Evolutionary conservation across 2,329 filamentous ascomycete genomes (phyloP).

Genomic region (Conoideocrella luteorostrata): DNA sequence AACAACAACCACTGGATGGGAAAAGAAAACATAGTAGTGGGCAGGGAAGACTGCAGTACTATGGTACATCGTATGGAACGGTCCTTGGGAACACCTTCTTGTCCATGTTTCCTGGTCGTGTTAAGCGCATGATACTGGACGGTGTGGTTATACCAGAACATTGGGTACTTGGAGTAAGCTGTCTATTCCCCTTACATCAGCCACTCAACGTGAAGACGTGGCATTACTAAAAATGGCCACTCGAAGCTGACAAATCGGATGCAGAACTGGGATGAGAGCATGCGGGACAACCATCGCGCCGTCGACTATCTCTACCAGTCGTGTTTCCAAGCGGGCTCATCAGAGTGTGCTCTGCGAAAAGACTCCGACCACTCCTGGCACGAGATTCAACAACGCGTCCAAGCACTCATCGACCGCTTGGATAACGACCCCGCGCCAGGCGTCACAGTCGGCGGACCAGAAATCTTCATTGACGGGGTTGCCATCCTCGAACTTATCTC

Average conservation of each 20-base stretch:
- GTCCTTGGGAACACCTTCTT: conserved; percentile 17
- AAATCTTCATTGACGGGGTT: conserved; percentile 18
- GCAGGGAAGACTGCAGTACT: conserved; percentile 30
- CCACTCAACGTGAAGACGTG: too few relatives aligned
- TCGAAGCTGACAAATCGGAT: too few relatives aligned
- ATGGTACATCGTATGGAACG: conserved; percentile 37
- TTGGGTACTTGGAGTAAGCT: conserved; percentile 22
- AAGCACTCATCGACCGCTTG: conserved; percentile 17
- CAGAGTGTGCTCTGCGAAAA: conserved; percentile 3
- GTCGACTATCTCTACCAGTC: conserved; percentile 22
- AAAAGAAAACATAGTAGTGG: too few relatives aligned
- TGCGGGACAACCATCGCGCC: conserved; percentile 23
- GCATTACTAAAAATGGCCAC: too few relatives aligned
- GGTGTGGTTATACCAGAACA: conserved; percentile 25
- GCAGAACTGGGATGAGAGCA: conserved; percentile 22
- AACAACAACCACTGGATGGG: too few relatives aligned
- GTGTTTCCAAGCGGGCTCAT: conserved; percentile 23
- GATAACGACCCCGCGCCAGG: conserved; percentile 17
- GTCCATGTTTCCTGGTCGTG: conserved; percentile 19
- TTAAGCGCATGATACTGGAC: conserved; percentile 31
- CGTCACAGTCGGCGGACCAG: conserved; percentile 11
- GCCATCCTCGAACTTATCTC: conserved; percentile 14
- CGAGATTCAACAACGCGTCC: conserved; percentile 15
- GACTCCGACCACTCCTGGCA: conserved; percentile 7
- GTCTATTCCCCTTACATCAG: background rate